Conservation (phyloP, 495 filamentous ascomycete species). For the Neurospora sp. region DNA sequence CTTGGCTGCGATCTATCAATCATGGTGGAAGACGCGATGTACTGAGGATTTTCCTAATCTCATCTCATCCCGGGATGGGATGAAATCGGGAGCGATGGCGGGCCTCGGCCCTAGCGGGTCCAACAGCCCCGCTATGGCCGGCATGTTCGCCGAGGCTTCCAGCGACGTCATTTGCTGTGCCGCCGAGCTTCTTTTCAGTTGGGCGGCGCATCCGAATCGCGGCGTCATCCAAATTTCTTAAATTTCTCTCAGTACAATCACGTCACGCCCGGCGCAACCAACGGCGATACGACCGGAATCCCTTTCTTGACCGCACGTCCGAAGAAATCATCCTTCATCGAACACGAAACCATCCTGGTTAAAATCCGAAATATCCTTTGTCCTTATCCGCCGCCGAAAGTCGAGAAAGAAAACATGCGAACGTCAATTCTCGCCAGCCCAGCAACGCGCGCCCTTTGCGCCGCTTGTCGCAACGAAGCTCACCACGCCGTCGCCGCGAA, state of each 20-base stretch:
- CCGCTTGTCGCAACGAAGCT: conserved; percentile 13
- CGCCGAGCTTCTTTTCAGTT: not conserved
- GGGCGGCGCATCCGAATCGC: not conserved
- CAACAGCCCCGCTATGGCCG: not conserved
- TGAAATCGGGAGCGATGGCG: not conserved
- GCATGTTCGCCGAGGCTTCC: not conserved
- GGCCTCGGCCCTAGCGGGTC: not conserved
- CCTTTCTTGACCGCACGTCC: not conserved
- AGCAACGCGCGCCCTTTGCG: conserved; percentile 10
- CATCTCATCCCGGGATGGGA: not conserved
- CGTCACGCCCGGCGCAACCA: not conserved
- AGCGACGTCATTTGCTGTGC: not conserved
- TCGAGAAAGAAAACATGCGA: conserved; percentile 9
- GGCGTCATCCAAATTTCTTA: not conserved
- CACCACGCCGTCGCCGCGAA: too few species aligned
- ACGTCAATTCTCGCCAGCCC: conserved; percentile 9
- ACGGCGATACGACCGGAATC: not conserved
- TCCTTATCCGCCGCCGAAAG: not conserved
- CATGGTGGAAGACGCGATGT: not conserved
- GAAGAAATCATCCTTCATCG: not conserved
- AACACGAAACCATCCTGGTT: not conserved
- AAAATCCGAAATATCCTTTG: not conserved
- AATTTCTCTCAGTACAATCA: not conserved
- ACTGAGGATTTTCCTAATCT: not conserved
- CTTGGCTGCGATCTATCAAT: not conserved